A percentile compares a stretch with the other conserved stretches of the same genome.
phyloP scores from a whole-genome alignment of 768 basidiomycete species.

The Termitomyces sp. region DNA sequence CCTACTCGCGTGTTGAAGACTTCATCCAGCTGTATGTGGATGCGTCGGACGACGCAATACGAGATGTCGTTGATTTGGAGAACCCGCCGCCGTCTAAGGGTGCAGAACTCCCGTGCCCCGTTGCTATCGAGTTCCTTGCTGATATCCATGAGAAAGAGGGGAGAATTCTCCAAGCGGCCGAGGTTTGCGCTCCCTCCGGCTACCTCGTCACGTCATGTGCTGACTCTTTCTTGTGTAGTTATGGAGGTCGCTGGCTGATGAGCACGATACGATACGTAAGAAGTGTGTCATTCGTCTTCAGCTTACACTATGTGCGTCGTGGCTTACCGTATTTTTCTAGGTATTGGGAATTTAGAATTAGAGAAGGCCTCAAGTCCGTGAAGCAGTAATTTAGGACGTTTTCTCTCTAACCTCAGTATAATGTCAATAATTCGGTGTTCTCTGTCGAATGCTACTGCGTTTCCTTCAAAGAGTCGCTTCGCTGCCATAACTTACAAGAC shows the following conservation, averaged over 20 bases:
- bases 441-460: neutral
- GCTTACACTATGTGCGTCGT: neutral
- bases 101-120: slow-evolving; percentile 70
- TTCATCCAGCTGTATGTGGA: slow-evolving; percentile 66
- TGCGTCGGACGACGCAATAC: slow-evolving; percentile 15
- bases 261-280: slow-evolving; percentile 71
- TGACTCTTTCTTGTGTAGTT: slow-evolving; percentile 34
- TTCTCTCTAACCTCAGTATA: neutral
- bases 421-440: neutral
- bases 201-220: neutral
- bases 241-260: slow-evolving; percentile 64
- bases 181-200: slow-evolving; percentile 27
- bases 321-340: slow-evolving; percentile 31
- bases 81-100: slow-evolving; percentile 60
- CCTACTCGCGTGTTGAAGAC: slow-evolving; percentile 46
- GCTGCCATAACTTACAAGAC: neutral
- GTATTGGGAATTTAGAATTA: slow-evolving; percentile 76
- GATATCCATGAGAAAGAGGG: slow-evolving; percentile 63
- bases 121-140: slow-evolving; percentile 83
- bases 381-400: neutral
- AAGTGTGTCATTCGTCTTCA: slow-evolving; percentile 37
- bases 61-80: slow-evolving; percentile 64
- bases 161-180: slow-evolving; percentile 38
- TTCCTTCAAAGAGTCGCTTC: neutral
- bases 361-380: slow-evolving; percentile 32